A percentile compares a stretch with the other conserved stretches of the same genome.
Evolutionary conservation across 805 yeast species (phyloP).

Genomic region (Candida fluviatilis): DNA sequence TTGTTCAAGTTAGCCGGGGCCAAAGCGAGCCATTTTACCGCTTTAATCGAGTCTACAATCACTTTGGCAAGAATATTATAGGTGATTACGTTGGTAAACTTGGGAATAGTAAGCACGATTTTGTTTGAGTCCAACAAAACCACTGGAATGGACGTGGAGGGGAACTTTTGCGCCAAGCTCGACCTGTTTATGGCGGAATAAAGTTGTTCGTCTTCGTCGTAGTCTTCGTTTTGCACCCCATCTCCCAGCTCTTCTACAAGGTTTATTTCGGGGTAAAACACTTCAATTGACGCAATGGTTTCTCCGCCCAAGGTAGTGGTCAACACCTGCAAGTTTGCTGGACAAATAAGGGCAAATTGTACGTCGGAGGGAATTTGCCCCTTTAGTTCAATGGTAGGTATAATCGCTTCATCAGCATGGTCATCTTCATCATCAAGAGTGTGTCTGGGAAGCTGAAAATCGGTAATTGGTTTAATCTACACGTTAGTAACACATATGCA

Average conservation of each 20-base stretch:
- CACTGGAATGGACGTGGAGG: conserved; percentile 20
- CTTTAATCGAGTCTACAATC: conserved; percentile 13
- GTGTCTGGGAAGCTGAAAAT: conserved; percentile 49
- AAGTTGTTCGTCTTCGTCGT: conserved; percentile 49
- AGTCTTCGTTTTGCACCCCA: conserved; percentile 27
- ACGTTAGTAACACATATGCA: background rate
- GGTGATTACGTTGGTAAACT: conserved; percentile 32
- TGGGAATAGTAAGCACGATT: conserved; percentile 27
- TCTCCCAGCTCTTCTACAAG: conserved; percentile 6
- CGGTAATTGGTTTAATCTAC: conserved; percentile 49
- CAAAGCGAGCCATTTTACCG: conserved; percentile 24
- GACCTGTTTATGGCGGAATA: conserved; percentile 31
- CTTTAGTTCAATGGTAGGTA: conserved; percentile 25
- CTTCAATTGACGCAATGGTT: conserved; percentile 3
- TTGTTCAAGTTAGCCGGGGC: conserved; percentile 37
- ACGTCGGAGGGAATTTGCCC: conserved; percentile 9
- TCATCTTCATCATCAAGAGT: conserved; percentile 41
- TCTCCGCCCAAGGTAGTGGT: conserved; percentile 13
- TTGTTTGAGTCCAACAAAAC: conserved; percentile 6
- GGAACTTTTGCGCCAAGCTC: conserved; percentile 18
- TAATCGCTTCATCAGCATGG: conserved; percentile 16
- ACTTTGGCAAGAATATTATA: conserved; percentile 24
- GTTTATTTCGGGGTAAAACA: conserved; percentile 9
- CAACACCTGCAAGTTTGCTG: conserved; percentile 20
- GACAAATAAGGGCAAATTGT: conserved; percentile 25